phyloP scores from a whole-genome alignment of 169 alveolate species.

The Sarcocystis neurona region DNA sequence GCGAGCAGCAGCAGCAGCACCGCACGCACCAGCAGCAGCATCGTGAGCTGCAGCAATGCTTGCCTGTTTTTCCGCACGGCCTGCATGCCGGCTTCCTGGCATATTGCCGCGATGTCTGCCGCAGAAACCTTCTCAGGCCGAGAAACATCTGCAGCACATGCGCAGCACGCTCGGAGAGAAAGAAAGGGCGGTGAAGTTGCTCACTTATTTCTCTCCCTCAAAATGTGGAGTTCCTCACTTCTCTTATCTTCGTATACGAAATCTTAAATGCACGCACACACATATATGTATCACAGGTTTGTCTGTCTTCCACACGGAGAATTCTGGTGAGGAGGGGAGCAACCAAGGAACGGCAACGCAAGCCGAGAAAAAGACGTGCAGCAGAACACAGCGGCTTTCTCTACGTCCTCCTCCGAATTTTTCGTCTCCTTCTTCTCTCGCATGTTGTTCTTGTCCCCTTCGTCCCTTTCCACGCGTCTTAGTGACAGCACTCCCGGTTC shows the following conservation, averaged over 20 bases:
- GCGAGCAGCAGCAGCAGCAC: conserved; percentile 25
- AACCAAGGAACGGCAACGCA: background rate
- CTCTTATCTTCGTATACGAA: too few species aligned
- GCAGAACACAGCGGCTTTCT: too few species aligned
- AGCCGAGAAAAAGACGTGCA: background rate
- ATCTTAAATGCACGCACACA: too few species aligned
- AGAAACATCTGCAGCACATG: conserved; percentile 81
- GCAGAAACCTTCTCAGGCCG: conserved; percentile 98
- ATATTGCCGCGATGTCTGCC: conserved; percentile 98
- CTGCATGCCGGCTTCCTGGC: conserved; percentile 99
- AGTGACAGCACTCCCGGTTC: too few species aligned
- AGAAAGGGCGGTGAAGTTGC: background rate
- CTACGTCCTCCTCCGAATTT: too few species aligned
- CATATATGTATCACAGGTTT: too few species aligned
- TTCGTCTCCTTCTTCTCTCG: too few species aligned
- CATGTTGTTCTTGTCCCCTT: too few species aligned
- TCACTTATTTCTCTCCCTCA: background rate
- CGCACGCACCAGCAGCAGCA: background rate
- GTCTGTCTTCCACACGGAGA: background rate
- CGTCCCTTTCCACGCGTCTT: too few species aligned
- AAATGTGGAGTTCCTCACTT: too few species aligned
- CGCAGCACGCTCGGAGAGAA: background rate
- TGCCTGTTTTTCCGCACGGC: conserved; percentile 97
- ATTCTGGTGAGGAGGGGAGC: background rate
- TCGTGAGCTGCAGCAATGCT: background rate